Conservation (phyloP, 176 grass and related monocot species). For the Thinopyrum elongatum region DNA sequence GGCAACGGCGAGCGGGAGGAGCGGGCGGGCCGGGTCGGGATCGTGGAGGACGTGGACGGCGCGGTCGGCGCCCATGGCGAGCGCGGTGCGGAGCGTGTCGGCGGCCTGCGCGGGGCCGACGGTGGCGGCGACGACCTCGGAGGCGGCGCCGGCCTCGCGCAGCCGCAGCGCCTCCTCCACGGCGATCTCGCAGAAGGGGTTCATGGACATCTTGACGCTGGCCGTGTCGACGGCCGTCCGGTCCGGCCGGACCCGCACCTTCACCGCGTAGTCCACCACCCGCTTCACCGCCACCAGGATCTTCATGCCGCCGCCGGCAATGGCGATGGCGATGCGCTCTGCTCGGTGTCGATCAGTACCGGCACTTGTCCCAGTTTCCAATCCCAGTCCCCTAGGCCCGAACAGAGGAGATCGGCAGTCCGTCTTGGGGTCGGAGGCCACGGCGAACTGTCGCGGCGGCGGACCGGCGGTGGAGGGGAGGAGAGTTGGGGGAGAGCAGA, state of each 20-base stretch:
- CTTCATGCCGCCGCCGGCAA: slow-evolving; percentile 51
- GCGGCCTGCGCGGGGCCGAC: slow-evolving; percentile 62
- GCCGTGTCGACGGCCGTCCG: slow-evolving; percentile 73
- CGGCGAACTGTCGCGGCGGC: not conserved
- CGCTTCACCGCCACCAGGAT: slow-evolving; percentile 90
- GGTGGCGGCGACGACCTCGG: slow-evolving; percentile 79
- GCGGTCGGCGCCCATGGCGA: slow-evolving; percentile 94
- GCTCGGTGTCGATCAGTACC: too few relatives aligned
- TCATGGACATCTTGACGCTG: slow-evolving; percentile 97
- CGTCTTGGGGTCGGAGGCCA: not conserved
- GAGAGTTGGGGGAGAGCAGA: not conserved
- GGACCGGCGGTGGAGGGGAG: not conserved
- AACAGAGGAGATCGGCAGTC: not conserved
- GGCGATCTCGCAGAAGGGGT: slow-evolving; percentile 97
- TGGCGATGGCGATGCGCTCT: not conserved
- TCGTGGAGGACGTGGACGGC: slow-evolving; percentile 78
- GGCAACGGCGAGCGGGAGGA: slow-evolving; percentile 75
- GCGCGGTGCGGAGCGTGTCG: slow-evolving; percentile 91
- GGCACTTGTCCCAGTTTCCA: too few relatives aligned
- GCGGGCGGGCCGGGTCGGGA: slow-evolving; percentile 33
- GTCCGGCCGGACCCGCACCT: slow-evolving; percentile 79
- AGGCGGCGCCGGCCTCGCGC: slow-evolving; percentile 59
- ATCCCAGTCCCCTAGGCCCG: not conserved
- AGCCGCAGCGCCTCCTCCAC: slow-evolving; percentile 83
- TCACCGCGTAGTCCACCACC: slow-evolving; percentile 92